Conservation (phyloP, 1,284 basidiomycete genomes). For the Trichosporon sp. region DNA sequence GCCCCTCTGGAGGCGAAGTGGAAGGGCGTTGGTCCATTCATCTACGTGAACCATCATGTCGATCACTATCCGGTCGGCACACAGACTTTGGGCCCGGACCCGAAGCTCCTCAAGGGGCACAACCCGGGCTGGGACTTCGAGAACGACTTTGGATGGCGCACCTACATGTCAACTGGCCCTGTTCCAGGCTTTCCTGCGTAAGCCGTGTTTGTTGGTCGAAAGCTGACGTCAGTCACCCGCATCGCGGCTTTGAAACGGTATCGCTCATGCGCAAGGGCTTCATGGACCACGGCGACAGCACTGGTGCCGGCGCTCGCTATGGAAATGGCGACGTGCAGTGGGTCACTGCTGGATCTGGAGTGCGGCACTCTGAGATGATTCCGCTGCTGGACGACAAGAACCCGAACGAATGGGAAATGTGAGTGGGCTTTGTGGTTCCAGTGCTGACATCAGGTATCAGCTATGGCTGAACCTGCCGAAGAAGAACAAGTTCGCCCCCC, state of each 20-base stretch:
- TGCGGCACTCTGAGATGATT: conserved; percentile 78
- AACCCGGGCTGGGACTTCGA: conserved; percentile 27
- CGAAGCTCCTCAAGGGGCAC: conserved; percentile 24
- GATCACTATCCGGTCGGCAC: conserved; percentile 30
- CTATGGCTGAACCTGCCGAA: conserved; percentile 32
- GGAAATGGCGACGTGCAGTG: conserved; percentile 82
- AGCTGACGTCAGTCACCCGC: conserved; percentile 23
- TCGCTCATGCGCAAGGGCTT: conserved; percentile 27
- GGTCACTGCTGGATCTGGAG: conserved; percentile 78
- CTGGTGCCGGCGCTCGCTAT: conserved; percentile 30
- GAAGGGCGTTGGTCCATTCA: conserved; percentile 29
- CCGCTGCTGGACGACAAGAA: conserved; percentile 24
- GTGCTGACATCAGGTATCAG: conserved; percentile 24
- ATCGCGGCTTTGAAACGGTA: conserved; percentile 30
- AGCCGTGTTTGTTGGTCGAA: neutral
- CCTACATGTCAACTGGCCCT: conserved; percentile 26
- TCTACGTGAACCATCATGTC: conserved; percentile 23
- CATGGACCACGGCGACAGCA: conserved; percentile 32
- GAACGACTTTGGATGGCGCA: conserved; percentile 29
- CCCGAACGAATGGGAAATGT: conserved; percentile 25
- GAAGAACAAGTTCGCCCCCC: conserved; percentile 25
- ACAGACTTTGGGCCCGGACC: conserved; percentile 21
- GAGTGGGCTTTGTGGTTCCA: neutral
- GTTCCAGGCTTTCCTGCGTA: conserved; percentile 28
- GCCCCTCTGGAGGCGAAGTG: conserved; percentile 22